Conservation (phyloP, 768 basidiomycete genomes). For the Leucosporidium creatinivorum region DNA sequence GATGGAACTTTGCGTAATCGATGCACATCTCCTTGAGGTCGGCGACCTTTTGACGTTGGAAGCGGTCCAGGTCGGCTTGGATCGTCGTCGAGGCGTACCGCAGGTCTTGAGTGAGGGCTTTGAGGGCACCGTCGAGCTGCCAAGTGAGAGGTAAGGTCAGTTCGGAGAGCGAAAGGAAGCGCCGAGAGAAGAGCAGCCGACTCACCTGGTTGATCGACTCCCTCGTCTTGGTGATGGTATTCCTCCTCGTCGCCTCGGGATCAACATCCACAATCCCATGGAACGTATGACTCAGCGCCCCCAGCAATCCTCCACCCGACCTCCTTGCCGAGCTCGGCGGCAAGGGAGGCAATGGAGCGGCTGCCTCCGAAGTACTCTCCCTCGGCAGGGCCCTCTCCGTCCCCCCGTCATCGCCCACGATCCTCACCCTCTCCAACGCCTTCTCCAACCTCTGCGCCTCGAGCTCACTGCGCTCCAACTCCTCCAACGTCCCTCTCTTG, state of each 20-base stretch:
- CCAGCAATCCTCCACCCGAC: constrained; percentile 58
- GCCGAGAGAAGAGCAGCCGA: constrained; percentile 8
- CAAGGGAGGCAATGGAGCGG: constrained; percentile 11
- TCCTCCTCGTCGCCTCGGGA: constrained; percentile 89
- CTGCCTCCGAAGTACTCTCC: constrained; percentile 17
- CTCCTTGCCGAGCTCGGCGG: constrained; percentile 9
- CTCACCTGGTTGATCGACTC: constrained; percentile 89
- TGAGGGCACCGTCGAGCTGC: constrained; percentile 90
- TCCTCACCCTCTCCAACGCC: constrained; percentile 54
- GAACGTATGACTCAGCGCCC: constrained; percentile 84
- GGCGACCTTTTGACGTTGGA: constrained; percentile 97
- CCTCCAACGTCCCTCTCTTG: constrained; percentile 75
- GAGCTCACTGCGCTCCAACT: constrained; percentile 83
- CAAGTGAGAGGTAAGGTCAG: neutral
- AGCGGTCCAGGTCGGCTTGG: constrained; percentile 93
- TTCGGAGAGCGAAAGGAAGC: neutral
- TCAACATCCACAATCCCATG: constrained; percentile 99
- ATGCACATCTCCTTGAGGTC: constrained; percentile 92
- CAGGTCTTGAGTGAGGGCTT: constrained; percentile 83
- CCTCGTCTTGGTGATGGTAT: constrained; percentile 84
- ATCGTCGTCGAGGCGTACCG: constrained; percentile 95
- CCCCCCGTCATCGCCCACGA: constrained; percentile 26
- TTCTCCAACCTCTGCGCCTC: constrained; percentile 84
- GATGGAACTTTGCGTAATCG: constrained; percentile 77
- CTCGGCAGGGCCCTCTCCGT: constrained; percentile 22